A percentile compares a stretch with the other conserved stretches of the same genome.
These are phyloP conservation scores for Tagetes patula DNA, from an alignment of 129 eudicot genomes.

Conservation along the genomic window DNA sequence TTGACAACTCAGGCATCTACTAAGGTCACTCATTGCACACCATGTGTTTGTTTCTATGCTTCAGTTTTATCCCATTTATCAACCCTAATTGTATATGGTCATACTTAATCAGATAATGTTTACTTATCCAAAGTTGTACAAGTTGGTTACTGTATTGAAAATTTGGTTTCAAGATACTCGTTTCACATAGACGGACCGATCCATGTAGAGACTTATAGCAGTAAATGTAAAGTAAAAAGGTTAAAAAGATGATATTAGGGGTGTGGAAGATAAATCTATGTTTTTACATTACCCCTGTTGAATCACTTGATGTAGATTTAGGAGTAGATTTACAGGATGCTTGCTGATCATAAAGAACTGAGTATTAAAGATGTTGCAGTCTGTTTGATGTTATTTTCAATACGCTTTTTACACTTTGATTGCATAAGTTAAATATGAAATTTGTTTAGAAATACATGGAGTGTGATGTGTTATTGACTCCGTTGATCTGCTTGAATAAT, in stretches of 20 bases:
- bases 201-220: too few relatives aligned
- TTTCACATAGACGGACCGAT: too few relatives aligned
- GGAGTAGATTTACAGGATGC: too few relatives aligned
- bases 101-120: not conserved
- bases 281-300: too few relatives aligned
- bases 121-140: not conserved
- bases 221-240: too few relatives aligned
- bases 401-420: not conserved
- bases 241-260: too few relatives aligned
- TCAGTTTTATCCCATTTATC: not conserved
- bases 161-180: not conserved
- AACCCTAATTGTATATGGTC: not conserved
- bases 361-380: not conserved
- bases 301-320: too few relatives aligned
- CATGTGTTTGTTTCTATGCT: constrained; percentile 23
- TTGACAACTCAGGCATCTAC: constrained; percentile 98
- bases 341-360: not conserved
- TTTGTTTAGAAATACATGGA: not conserved
- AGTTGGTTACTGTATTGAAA: not conserved
- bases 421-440: not conserved
- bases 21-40: constrained; percentile 48
- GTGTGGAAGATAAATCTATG: too few relatives aligned
- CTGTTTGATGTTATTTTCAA: not conserved
- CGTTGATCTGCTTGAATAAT: not conserved
- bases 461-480: constrained; percentile 9